Evolutionary conservation across 2,329 filamentous ascomycete species (phyloP).

Genomic region (Trichoderma sp.): DNA sequence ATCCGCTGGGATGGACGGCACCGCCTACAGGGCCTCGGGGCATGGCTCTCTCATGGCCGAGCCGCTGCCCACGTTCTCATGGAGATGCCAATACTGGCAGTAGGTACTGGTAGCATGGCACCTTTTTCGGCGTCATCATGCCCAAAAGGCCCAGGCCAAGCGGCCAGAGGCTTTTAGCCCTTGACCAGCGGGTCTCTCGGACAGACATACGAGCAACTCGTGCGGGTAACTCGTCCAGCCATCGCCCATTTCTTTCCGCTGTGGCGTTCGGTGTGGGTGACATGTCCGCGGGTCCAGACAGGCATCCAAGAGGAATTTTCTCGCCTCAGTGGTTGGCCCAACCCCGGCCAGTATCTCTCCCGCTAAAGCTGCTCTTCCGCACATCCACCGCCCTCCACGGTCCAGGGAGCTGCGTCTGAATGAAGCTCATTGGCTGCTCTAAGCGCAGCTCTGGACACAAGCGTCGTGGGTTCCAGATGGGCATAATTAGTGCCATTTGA

Average conservation of each 20-base stretch:
- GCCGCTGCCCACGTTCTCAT: neutral
- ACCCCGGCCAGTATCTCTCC: slow-evolving; percentile 24
- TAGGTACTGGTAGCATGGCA: neutral
- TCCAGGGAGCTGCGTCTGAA: slow-evolving; percentile 24
- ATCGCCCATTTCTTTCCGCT: slow-evolving; percentile 7
- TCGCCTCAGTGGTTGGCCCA: slow-evolving; percentile 13
- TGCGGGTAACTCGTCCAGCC: neutral
- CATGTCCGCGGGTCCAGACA: slow-evolving; percentile 18
- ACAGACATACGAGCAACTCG: neutral
- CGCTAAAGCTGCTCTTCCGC: slow-evolving; percentile 24
- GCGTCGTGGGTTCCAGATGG: slow-evolving; percentile 30
- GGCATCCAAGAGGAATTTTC: slow-evolving; percentile 12
- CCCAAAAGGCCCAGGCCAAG: neutral
- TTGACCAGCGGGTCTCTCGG: neutral
- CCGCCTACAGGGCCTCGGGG: slow-evolving; percentile 1
- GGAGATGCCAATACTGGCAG: neutral
- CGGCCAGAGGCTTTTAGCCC: slow-evolving; percentile 6
- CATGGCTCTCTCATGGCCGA: neutral
- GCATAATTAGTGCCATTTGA: slow-evolving; percentile 28
- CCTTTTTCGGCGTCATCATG: neutral
- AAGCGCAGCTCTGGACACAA: slow-evolving; percentile 42
- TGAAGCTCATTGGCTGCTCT: slow-evolving; percentile 46
- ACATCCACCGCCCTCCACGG: slow-evolving; percentile 29
- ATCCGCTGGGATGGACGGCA: neutral
- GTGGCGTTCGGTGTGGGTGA: slow-evolving; percentile 16